These are phyloP conservation scores for Talaromyces albobiverticillius DNA, from an alignment of 2,329 filamentous ascomycete genomes.

Conservation along the genomic window DNA sequence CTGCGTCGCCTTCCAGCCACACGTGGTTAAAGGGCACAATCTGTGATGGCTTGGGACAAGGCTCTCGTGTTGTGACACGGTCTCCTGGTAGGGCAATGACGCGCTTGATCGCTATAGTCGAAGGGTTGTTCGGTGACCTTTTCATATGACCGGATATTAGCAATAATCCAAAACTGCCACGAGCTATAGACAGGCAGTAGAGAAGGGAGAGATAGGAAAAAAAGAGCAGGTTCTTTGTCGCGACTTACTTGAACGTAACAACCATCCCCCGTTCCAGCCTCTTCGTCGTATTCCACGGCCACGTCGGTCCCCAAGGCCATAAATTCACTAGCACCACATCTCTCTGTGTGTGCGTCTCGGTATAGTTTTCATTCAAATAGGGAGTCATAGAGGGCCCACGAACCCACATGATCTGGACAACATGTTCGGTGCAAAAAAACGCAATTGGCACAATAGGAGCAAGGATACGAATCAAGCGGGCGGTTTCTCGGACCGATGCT, in stretches of 20 bases:
- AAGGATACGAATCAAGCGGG: slow-evolving; percentile 27
- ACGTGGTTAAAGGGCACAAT: slow-evolving; percentile 79
- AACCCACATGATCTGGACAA: slow-evolving; percentile 42
- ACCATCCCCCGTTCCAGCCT: slow-evolving; percentile 69
- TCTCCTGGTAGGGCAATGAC: slow-evolving; percentile 81
- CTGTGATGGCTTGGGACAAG: slow-evolving; percentile 53
- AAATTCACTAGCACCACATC: slow-evolving; percentile 44
- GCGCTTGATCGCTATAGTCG: slow-evolving; percentile 72
- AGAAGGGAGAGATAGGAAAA: too few relatives aligned
- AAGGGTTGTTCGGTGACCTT: slow-evolving; percentile 70
- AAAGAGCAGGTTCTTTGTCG: neutral
- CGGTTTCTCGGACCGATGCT: slow-evolving; percentile 22
- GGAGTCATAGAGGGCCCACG: slow-evolving; percentile 69
- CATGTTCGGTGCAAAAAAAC: slow-evolving; percentile 39
- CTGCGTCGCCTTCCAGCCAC: slow-evolving; percentile 91
- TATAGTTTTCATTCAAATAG: slow-evolving; percentile 66
- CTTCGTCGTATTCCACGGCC: slow-evolving; percentile 47
- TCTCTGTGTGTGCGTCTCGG: slow-evolving; percentile 36
- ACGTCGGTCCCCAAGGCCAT: slow-evolving; percentile 41
- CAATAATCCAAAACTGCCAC: neutral
- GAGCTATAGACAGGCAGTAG: too few relatives aligned
- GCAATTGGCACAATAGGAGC: slow-evolving; percentile 36
- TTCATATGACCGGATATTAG: neutral
- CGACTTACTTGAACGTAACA: slow-evolving; percentile 56
- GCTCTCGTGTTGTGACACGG: slow-evolving; percentile 62